Conservation (phyloP, 2,329 filamentous ascomycete species). For the Phyllosticta citrichinensis region DNA sequence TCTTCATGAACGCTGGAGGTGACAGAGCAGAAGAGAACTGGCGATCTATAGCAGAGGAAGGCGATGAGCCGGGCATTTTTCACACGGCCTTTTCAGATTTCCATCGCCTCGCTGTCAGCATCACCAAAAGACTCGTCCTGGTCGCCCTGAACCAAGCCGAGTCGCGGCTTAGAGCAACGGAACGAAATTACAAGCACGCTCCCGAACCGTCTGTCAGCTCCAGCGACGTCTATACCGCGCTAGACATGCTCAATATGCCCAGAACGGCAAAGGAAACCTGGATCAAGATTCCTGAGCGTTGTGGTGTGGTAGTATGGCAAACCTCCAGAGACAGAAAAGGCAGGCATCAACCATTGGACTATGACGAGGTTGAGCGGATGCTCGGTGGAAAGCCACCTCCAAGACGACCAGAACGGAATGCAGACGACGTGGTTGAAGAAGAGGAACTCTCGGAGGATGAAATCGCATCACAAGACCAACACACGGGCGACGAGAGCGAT, state of each 20-base stretch:
- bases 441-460: not conserved
- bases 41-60: constrained; percentile 43
- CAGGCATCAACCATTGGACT: constrained; percentile 12
- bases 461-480: not conserved
- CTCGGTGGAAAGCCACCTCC: constrained; percentile 14
- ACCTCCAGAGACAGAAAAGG: constrained; percentile 11
- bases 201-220: constrained; percentile 26
- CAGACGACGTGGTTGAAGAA: not conserved
- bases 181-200: constrained; percentile 17
- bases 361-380: constrained; percentile 35
- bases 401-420: not conserved
- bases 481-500: not conserved
- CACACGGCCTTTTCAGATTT: constrained; percentile 70
- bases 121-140: constrained; percentile 62
- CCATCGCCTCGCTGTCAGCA: constrained; percentile 53
- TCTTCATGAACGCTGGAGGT: constrained; percentile 36
- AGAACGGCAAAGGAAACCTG: constrained; percentile 40
- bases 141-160: constrained; percentile 60
- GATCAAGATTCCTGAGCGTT: constrained; percentile 42
- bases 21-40: constrained; percentile 55
- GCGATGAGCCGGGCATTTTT: constrained; percentile 57
- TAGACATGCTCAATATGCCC: constrained; percentile 44
- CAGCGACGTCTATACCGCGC: constrained; percentile 45
- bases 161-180: constrained; percentile 51
- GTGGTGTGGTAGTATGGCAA: constrained; percentile 37